Base-by-base conservation (phyloP, 768 basidiomycete genomes). In the Collybiopsis confluens region DNA sequence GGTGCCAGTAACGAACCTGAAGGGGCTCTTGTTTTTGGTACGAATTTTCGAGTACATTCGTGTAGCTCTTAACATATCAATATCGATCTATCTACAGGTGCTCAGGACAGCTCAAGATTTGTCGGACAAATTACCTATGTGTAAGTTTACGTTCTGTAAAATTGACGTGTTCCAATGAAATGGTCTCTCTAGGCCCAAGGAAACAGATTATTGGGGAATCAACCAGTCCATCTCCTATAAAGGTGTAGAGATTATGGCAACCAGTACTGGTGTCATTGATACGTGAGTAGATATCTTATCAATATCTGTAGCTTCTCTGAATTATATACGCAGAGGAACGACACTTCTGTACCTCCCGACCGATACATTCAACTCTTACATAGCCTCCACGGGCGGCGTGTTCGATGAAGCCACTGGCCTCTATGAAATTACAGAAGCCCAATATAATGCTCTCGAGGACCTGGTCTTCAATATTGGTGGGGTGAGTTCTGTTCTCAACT, bases 11-110 rank as follows among this genome's bases (percentile, higher is more conserved):
- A 62, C 6, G 51, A 54, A 10, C 35, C 68, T 15, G 82, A 81
- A 51, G 83, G 83, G 46, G 80, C 81, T 58, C 60, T 83, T 33
- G 76, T 76, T 18, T 83, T 80, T 69, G 81, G 80, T 69, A 63
- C 63, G 53, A n/a, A n/a, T 57, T 33, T 13, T 13, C 30, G 30
- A 13, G 13, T 33, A n/a, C n/a, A n/a, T 13, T 33, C 30, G 30
- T 33, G 13, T 33, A 13, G 5, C 30, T 13, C 5, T 13, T 33
- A 6, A 13, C 13, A 5, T 33, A 5, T 33, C 30, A 13, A 13
- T 33, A 13, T 13, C 30, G 30, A 33, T 13, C 30, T 33, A 33
- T 33, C 30, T 33, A 4, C 18, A 46, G 45, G 21, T 23, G 30
- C 33, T 2, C 27, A 11, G 13, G 45, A 30, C 26, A 46, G 45